Base-by-base conservation (phyloP, 257 asterid species). In the Penstemon davidsonii region DNA sequence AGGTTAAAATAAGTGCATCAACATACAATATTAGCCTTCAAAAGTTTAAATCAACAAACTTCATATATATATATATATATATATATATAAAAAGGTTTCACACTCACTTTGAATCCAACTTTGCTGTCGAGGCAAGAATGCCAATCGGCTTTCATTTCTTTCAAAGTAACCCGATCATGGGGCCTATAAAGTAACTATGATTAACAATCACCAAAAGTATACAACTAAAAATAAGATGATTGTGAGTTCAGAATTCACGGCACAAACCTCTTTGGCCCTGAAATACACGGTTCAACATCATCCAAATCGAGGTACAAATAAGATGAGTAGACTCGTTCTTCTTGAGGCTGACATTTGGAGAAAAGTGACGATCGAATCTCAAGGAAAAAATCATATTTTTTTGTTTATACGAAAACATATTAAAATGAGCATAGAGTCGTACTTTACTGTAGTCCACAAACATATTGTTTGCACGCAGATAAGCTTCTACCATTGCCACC, bases 401-500 rank as follows among this genome's bases (percentile, higher is more conserved):
- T 25, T 25, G 33, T 25, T 25, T 25, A 25, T 25, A 25, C 0
- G 2, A 69, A 38, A 60, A 36, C 39, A 50, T 39, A 64, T 10
- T 40, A 59, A 11, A 33, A 59, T 19, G 8, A 61, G 25, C 57
- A 73, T 54, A 52, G 60, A 75, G 53, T 18, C 75, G 51, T 58
- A 90, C 98, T 92, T 90, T 88, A 46, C 63, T 88, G 79, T 92
- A 90, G 84, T 92, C 98, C 49, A 92, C 91, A 52, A 92, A 92
- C 96, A 90, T 88, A 1, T 85, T 84, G 79, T 92, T 92, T 69
- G 98, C 95, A 56, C 97, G 96, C 71, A 92, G 84, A 85, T 92
- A 92, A 36, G 95, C 96, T 85, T 92, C 98, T 45, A 92, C 84
- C 98, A 92, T 90, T 64, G 81, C 78, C 75, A 92, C 94, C 98